These are phyloP conservation scores for Calonectria henricotiae DNA, from an alignment of 2,329 filamentous ascomycete species.

Conservation along the genomic window DNA sequence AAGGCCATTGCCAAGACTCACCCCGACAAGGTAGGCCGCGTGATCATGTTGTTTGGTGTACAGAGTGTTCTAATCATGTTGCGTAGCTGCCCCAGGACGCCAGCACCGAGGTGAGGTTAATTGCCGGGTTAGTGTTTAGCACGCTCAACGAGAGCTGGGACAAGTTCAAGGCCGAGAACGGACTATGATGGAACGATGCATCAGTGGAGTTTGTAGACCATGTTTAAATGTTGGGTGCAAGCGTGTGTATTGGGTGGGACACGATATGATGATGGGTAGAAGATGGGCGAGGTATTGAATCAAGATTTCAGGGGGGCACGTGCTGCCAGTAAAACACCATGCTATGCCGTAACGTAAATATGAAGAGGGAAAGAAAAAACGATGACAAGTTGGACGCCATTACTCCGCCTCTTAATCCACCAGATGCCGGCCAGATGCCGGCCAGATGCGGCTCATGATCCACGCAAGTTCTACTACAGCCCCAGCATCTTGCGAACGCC, in stretches of 20 bases:
- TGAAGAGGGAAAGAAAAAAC: conserved; percentile 17
- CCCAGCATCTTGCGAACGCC: conserved; percentile 87
- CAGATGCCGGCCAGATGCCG: not conserved
- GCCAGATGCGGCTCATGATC: conserved; percentile 25
- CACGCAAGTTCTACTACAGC: conserved; percentile 62
- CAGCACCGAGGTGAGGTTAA: conserved; percentile 76
- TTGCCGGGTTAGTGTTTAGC: conserved; percentile 77
- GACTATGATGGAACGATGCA: conserved; percentile 63
- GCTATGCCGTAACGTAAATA: conserved; percentile 47
- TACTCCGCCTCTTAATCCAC: conserved; percentile 42
- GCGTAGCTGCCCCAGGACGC: conserved; percentile 76
- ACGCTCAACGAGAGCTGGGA: conserved; percentile 83
- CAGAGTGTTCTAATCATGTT: conserved; percentile 33
- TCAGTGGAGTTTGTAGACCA: conserved; percentile 51
- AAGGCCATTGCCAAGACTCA: conserved; percentile 99
- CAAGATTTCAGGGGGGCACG: conserved; percentile 44
- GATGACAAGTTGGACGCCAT: conserved; percentile 43
- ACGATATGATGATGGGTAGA: conserved; percentile 29
- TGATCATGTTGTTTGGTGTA: not conserved
- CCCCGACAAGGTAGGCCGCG: conserved; percentile 89
- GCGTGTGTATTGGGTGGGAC: conserved; percentile 41
- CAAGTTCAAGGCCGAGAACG: conserved; percentile 80
- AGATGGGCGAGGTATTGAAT: conserved; percentile 44
- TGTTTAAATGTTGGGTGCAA: conserved; percentile 43
- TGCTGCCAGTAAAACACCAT: conserved; percentile 50